Conservation (phyloP, 257 asterid genomes). For the Knoxia roxburghii region DNA sequence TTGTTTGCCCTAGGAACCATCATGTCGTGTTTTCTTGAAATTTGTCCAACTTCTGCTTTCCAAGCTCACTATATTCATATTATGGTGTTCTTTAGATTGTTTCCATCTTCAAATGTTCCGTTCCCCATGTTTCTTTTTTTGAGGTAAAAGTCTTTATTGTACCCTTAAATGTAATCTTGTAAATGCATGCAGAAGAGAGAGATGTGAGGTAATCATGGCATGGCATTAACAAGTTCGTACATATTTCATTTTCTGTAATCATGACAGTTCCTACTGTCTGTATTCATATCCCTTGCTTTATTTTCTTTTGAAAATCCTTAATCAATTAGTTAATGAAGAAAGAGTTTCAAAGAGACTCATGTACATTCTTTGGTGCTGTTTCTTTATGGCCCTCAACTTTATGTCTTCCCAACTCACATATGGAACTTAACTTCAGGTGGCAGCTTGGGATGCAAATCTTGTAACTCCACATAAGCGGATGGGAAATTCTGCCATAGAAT, state of each 20-base stretch:
- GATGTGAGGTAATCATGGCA: no score
- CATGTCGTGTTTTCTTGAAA: neutral
- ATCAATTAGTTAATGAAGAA: neutral
- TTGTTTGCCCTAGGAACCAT: neutral
- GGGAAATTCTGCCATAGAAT: slow-evolving; percentile 77
- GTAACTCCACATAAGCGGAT: slow-evolving; percentile 97
- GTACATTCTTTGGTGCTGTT: neutral
- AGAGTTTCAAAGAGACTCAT: neutral
- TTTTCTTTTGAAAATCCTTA: neutral
- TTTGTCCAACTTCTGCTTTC: neutral
- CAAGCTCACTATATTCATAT: neutral
- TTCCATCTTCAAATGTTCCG: neutral
- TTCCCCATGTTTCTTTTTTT: neutral
- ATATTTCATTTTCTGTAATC: neutral
- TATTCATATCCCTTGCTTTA: neutral
- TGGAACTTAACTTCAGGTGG: slow-evolving; percentile 47
- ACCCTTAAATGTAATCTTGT: neutral
- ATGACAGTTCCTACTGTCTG: neutral
- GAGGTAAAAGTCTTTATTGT: neutral
- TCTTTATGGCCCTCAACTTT: slow-evolving; percentile 3
- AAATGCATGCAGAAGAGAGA: neutral
- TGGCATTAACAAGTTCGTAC: neutral
- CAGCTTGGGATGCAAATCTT: slow-evolving; percentile 99
- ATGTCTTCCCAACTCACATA: neutral
- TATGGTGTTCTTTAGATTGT: neutral